These are phyloP conservation scores for Fragaria ananassa DNA, from an alignment of 306 rosid species.

Conservation along the genomic window DNA sequence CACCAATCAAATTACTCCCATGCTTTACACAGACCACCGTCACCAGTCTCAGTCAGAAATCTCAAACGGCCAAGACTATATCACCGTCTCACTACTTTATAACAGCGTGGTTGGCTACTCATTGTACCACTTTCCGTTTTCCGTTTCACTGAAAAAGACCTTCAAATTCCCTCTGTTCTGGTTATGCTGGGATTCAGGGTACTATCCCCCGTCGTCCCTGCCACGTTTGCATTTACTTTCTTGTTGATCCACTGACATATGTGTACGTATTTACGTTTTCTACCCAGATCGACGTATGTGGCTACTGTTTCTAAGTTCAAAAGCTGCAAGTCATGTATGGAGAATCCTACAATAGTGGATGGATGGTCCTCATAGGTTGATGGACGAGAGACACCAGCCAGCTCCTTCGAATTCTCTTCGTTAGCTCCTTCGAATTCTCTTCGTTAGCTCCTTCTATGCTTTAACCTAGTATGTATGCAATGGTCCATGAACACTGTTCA, in stretches of 20 bases:
- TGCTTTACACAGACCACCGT: background rate
- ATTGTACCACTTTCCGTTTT: background rate
- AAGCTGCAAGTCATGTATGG: background rate
- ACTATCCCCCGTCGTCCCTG: background rate
- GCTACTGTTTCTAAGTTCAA: background rate
- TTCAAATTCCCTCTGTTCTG: background rate
- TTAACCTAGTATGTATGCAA: background rate
- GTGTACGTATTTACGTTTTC: background rate
- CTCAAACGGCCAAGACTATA: background rate
- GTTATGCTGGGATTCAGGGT: background rate
- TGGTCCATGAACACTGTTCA: background rate
- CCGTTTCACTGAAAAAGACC: background rate
- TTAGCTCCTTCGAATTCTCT: background rate
- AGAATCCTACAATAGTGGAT: background rate
- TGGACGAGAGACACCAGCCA: background rate
- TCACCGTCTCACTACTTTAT: background rate
- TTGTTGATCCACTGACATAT: background rate
- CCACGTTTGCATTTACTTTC: background rate
- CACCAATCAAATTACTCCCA: background rate
- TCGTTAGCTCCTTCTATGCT: background rate
- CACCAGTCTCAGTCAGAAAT: background rate
- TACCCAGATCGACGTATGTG: background rate
- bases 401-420: background rate
- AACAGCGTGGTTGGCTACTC: background rate
- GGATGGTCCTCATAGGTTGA: background rate